Conservation (phyloP, 1,139 yeast genomes). For the Hansenula sp. region DNA sequence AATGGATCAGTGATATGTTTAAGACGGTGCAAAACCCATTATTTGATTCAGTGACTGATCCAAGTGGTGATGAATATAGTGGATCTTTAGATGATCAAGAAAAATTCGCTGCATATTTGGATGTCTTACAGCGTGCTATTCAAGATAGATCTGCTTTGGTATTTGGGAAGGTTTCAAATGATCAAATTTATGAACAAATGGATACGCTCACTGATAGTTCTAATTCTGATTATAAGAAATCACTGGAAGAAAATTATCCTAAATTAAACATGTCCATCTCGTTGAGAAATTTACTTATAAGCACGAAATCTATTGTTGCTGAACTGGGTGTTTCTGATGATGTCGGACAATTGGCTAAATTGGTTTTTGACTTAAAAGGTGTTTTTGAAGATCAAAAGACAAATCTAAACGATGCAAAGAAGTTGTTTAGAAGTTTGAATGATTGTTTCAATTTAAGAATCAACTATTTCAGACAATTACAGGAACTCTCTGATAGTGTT, state of each 20-base stretch:
- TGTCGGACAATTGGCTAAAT: slow-evolving; percentile 4
- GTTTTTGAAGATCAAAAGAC: slow-evolving; percentile 41
- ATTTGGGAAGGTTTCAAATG: slow-evolving; percentile 27
- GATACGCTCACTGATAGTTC: slow-evolving; percentile 5
- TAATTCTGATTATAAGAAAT: slow-evolving; percentile 13
- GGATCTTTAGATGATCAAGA: slow-evolving; percentile 73
- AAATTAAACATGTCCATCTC: slow-evolving; percentile 5
- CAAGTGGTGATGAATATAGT: slow-evolving; percentile 78
- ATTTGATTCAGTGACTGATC: slow-evolving; percentile 37
- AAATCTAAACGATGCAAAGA: slow-evolving; percentile 38
- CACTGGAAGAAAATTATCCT: slow-evolving; percentile 29
- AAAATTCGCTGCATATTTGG: slow-evolving; percentile 58
- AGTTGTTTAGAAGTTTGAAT: slow-evolving; percentile 51
- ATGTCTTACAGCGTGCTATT: slow-evolving; percentile 52
- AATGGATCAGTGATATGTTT: slow-evolving; percentile 47
- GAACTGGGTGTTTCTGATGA: neutral
- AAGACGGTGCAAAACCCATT: slow-evolving; percentile 44
- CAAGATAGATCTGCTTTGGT: slow-evolving; percentile 52
- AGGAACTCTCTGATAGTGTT: slow-evolving; percentile 69
- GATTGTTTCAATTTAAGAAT: slow-evolving; percentile 72
- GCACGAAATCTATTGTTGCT: slow-evolving; percentile 7
- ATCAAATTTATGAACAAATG: slow-evolving; percentile 7
- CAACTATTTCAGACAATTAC: slow-evolving; percentile 79
- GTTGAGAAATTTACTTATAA: slow-evolving; percentile 12
- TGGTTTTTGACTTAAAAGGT: slow-evolving; percentile 26